phyloP scores from a whole-genome alignment of 371 early-diverging fungal species.

The Saksenaea oblongispora region DNA sequence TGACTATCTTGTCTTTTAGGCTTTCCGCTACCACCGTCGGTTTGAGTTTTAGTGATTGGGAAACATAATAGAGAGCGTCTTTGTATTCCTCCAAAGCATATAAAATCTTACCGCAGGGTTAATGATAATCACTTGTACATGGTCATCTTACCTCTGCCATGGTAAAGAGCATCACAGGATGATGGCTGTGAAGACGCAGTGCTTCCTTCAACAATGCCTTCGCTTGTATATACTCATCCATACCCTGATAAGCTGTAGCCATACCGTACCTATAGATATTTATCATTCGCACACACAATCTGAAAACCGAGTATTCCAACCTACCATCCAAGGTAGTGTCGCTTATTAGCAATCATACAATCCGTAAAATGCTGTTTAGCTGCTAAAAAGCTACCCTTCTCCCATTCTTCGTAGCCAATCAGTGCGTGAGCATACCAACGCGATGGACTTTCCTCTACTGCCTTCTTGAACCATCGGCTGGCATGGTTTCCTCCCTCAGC shows the following conservation, averaged over 20 bases:
- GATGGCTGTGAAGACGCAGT: slow-evolving; percentile 30
- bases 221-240: slow-evolving; percentile 29
- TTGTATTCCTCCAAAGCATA: slow-evolving; percentile 9
- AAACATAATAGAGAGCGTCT: slow-evolving; percentile 3
- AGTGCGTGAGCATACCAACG: slow-evolving; percentile 37
- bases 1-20: background rate
- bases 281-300: background rate
- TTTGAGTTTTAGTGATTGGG: slow-evolving; percentile 7
- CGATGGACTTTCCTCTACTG: slow-evolving; percentile 29
- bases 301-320: background rate
- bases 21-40: background rate
- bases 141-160: slow-evolving; percentile 29
- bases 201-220: slow-evolving; percentile 31
- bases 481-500: slow-evolving; percentile 32
- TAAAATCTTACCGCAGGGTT: slow-evolving; percentile 5
- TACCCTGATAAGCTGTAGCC: slow-evolving; percentile 30
- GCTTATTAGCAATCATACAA: slow-evolving; percentile 32
- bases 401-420: slow-evolving; percentile 46
- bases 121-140: background rate
- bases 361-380: slow-evolving; percentile 37
- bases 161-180: slow-evolving; percentile 32
- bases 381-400: slow-evolving; percentile 30
- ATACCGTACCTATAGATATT: slow-evolving; percentile 30
- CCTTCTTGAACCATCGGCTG: slow-evolving; percentile 40
- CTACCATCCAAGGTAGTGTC: slow-evolving; percentile 41